A percentile compares a stretch with the other conserved stretches of the same genome.
Evolutionary conservation across 73 alveolate genomes (phyloP).

Genomic region (Tetrahymena malaccensis): DNA sequence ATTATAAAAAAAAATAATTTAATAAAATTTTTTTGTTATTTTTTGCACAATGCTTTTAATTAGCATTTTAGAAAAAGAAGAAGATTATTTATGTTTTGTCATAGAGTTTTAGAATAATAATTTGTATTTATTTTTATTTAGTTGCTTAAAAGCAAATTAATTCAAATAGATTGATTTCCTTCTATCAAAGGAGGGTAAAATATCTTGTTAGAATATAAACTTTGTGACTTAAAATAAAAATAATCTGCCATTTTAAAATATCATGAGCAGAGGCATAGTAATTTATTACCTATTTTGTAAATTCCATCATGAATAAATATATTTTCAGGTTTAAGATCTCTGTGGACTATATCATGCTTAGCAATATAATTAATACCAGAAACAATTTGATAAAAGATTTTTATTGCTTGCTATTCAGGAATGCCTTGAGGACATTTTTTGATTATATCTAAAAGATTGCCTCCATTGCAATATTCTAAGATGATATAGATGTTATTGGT

Average conservation of each 20-base stretch:
- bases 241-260: background rate
- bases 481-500: constrained; percentile 25
- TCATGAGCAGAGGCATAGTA: background rate
- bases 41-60: too few species aligned
- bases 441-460: constrained; percentile 14
- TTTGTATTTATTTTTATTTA: too few species aligned
- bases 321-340: constrained; percentile 44
- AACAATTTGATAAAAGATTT: constrained; percentile 8
- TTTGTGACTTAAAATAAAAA: too few species aligned
- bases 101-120: background rate
- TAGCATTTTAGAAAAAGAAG: background rate
- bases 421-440: constrained; percentile 9
- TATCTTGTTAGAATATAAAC: background rate
- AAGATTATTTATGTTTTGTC: background rate
- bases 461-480: constrained; percentile 33
- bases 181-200: too few species aligned
- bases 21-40: background rate
- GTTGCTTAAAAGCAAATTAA: background rate
- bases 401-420: constrained; percentile 30
- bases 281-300: constrained; percentile 4
- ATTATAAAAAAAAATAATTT: background rate
- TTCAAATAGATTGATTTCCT: too few species aligned
- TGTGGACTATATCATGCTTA: constrained; percentile 21
- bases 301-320: constrained; percentile 39
- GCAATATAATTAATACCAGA: constrained; percentile 6